Evolutionary conservation across 768 basidiomycete species (phyloP), one percentile per base, ranked within the genome.

Genomic region (Amanita pseudoporphyria): DNA sequence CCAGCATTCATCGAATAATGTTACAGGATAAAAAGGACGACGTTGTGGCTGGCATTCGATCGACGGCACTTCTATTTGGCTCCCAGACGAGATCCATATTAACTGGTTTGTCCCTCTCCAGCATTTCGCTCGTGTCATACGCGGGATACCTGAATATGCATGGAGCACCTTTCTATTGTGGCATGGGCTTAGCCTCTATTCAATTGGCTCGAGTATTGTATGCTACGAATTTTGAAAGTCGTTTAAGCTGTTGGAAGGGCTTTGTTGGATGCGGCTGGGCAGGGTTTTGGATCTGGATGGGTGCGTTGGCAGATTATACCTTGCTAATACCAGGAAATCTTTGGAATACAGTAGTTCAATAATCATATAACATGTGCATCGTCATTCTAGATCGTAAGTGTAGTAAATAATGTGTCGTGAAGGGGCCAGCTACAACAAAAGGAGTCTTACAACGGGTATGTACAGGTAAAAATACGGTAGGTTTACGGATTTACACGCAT

Each of bases 61-160:
- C 93, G 10, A 99, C 93, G 2, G 96, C 96, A 1, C 73, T 98
- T 38, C 77, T 97, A 36, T 98, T 98, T 60, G 89, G 85, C 22
- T 70, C 77, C 30, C 71, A 76, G 21, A 85, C 93, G 1, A 79
- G 85, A 4, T 76, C 82, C 1, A 81, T 96, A 56, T 77, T 98
- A 44, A 63, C 75, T 18, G 78, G 73, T 16, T 80, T 98, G 51
- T 88, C 90, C 1, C 67, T 73, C 0, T 78, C 84, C 2, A 81
- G 87, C 40, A 58, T 96, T 56, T 82, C 84, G 9, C 64, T 88
- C 47, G 71, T 97, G 49, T 72, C 85, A 2, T 79, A 79, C 54
- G 86, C 92, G 1, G 95, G 95, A 1, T 74, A 82, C 56, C 63
- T 94, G 52, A 91, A 93, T 56, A 76, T 69, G 0, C 84, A 92